These are phyloP conservation scores for Sherardia arvensis DNA, from an alignment of 257 asterid genomes.

Conservation along the genomic window DNA sequence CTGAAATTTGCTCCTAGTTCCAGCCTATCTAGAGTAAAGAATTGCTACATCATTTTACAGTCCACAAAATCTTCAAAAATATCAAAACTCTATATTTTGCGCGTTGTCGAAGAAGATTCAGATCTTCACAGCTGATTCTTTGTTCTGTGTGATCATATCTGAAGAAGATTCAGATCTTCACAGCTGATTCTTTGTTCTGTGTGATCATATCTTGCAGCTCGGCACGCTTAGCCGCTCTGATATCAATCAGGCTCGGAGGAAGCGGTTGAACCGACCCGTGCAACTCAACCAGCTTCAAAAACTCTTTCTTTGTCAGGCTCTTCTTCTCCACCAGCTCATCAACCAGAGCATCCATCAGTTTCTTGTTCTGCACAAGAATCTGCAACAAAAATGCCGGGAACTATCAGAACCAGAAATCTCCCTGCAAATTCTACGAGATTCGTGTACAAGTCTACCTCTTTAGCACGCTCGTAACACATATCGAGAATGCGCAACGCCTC, in stretches of 20 bases:
- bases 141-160: constrained; percentile 20
- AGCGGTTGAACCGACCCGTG: constrained; percentile 57
- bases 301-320: constrained; percentile 70
- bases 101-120: background rate
- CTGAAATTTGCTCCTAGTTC: background rate
- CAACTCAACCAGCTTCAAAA: constrained; percentile 51
- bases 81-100: background rate
- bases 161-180: too few species aligned
- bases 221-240: constrained; percentile 41
- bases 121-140: constrained; percentile 29
- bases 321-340: constrained; percentile 58
- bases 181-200: constrained; percentile 26
- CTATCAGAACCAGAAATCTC: background rate
- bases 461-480: constrained; percentile 66
- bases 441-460: constrained; percentile 37
- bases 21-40: background rate
- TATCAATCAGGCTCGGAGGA: constrained; percentile 69
- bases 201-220: constrained; percentile 35
- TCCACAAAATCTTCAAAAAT: background rate
- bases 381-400: constrained; percentile 15
- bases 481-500: constrained; percentile 64
- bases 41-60: background rate
- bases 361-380: constrained; percentile 60
- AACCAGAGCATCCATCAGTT: constrained; percentile 70
- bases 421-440: background rate